phyloP scores from a whole-genome alignment of 2,329 filamentous ascomycete species.

The Colletotrichum sojae region DNA sequence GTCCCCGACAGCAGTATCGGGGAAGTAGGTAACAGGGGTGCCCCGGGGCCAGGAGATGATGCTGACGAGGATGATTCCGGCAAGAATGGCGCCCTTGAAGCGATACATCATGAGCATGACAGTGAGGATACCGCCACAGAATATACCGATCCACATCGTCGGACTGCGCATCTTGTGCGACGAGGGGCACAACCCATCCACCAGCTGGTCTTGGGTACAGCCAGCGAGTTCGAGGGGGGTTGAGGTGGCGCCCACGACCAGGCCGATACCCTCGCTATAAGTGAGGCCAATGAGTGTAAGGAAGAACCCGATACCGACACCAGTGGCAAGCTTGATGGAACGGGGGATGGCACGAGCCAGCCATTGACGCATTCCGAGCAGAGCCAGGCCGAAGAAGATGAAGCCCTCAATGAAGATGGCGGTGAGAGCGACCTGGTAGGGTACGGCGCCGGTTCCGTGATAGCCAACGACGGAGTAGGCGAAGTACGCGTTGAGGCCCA shows the following conservation, averaged over 20 bases:
- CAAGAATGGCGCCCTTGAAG: constrained; percentile 88
- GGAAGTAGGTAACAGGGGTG: constrained; percentile 86
- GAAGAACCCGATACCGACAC: constrained; percentile 88
- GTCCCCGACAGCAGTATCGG: constrained; percentile 78
- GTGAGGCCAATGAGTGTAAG: constrained; percentile 82
- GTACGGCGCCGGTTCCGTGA: constrained; percentile 80
- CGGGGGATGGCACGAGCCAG: constrained; percentile 85
- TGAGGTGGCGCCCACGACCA: constrained; percentile 76
- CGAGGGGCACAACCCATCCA: constrained; percentile 72
- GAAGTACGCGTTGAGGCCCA: constrained; percentile 87
- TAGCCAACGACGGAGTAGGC: constrained; percentile 81
- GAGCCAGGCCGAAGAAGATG: constrained; percentile 84
- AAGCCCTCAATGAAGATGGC: constrained; percentile 92
- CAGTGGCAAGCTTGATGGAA: constrained; percentile 89
- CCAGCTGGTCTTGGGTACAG: constrained; percentile 59
- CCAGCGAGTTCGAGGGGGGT: constrained; percentile 84
- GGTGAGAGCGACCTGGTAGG: constrained; percentile 83
- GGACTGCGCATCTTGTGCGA: constrained; percentile 84
- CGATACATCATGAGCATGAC: constrained; percentile 87
- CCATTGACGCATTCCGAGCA: constrained; percentile 89
- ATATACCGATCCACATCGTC: constrained; percentile 90
- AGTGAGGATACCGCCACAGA: constrained; percentile 86
- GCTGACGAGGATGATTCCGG: constrained; percentile 85
- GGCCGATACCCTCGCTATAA: constrained; percentile 86
- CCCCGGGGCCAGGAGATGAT: constrained; percentile 90